Conservation (phyloP, 139 green algal genomes). For the Chlamydomonas sp. region DNA sequence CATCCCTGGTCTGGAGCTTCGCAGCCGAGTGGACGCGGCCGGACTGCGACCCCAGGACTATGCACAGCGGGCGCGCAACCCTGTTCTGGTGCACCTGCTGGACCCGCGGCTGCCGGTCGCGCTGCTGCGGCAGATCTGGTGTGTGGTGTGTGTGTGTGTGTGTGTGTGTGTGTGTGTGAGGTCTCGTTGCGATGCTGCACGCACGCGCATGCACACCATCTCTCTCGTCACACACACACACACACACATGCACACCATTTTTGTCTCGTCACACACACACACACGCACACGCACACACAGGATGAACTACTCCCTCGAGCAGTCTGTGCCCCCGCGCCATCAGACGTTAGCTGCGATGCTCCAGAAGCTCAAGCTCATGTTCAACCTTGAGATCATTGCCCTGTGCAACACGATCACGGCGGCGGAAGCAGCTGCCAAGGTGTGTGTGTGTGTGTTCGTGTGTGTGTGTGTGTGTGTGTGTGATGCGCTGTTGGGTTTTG, state of each 20-base stretch:
- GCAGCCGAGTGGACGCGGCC: slow-evolving; percentile 20
- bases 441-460: too few species aligned
- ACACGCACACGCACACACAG: too few species aligned
- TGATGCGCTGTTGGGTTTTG: too few species aligned
- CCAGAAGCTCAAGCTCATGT: slow-evolving; percentile 43
- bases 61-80: slow-evolving; percentile 28
- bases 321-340: slow-evolving; percentile 15
- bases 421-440: too few species aligned
- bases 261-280: too few species aligned
- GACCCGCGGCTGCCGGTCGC: slow-evolving; percentile 39
- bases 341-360: slow-evolving; percentile 28
- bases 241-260: too few species aligned
- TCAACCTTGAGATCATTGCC: slow-evolving; percentile 39
- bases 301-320: slow-evolving; percentile 40
- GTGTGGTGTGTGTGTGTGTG: too few species aligned
- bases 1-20: slow-evolving; percentile 32
- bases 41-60: slow-evolving; percentile 38
- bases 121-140: slow-evolving; percentile 35
- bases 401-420: too few species aligned
- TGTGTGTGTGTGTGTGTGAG: neutral
- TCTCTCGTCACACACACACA: too few species aligned
- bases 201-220: too few species aligned
- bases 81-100: slow-evolving; percentile 43
- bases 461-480: too few species aligned
- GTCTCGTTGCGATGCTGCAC: neutral